Conservation (phyloP, 768 basidiomycete species). For the Psilocybe azurescens region DNA sequence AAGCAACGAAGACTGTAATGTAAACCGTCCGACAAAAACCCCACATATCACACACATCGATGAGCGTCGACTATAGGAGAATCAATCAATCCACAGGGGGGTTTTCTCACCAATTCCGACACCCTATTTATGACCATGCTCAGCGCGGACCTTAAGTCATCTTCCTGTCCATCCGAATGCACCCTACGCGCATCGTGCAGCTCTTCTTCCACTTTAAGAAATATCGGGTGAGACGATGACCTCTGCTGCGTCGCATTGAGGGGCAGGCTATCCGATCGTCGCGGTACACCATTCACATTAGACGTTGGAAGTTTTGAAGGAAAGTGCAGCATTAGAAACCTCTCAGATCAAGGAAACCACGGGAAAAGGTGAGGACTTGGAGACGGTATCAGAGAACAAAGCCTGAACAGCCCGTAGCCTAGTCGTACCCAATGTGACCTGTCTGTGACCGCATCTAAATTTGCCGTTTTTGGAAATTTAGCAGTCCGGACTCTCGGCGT, state of each 20-base stretch:
- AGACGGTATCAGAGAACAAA: conserved; percentile 4
- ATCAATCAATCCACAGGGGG: neutral
- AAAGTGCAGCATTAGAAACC: conserved; percentile 32
- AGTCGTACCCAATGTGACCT: neutral
- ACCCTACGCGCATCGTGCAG: conserved; percentile 74
- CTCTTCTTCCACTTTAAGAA: conserved; percentile 71
- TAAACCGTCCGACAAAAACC: neutral
- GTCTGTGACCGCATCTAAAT: neutral
- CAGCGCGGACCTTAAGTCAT: conserved; percentile 74
- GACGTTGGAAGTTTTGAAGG: conserved; percentile 26
- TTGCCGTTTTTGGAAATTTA: no score
- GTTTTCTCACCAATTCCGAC: conserved; percentile 62
- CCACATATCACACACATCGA: neutral
- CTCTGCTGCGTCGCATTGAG: conserved; percentile 52
- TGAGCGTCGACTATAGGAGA: neutral
- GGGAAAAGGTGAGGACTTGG: neutral
- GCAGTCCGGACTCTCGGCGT: no score
- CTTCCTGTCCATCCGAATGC: conserved; percentile 75
- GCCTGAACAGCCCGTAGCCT: neutral
- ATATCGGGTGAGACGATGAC: conserved; percentile 43
- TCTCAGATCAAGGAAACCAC: neutral
- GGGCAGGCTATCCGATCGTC: conserved; percentile 24
- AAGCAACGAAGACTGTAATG: conserved; percentile 68
- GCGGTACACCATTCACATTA: conserved; percentile 20
- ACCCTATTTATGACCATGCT: conserved; percentile 72